phyloP scores from a whole-genome alignment of 495 filamentous ascomycete species.

The Penicillium dipodomyicola region DNA sequence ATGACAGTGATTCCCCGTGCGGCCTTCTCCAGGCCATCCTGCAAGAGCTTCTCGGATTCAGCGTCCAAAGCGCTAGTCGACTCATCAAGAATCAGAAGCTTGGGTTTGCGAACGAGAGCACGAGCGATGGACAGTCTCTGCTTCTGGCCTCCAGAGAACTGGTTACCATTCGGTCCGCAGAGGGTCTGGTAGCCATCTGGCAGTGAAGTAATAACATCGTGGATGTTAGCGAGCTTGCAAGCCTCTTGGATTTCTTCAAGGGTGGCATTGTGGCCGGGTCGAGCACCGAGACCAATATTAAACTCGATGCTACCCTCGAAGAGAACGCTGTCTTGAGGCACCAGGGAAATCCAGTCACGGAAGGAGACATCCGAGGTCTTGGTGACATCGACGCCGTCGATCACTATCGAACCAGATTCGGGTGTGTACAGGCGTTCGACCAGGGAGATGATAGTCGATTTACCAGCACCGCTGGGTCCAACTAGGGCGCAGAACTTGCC shows the following conservation, averaged over 20 bases:
- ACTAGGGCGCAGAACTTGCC: conserved; percentile 58
- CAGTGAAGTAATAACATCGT: conserved; percentile 54
- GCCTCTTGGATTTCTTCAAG: conserved; percentile 54
- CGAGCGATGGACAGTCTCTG: conserved; percentile 75
- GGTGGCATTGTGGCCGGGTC: conserved; percentile 38
- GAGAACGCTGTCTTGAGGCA: conserved; percentile 54
- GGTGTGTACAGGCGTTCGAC: conserved; percentile 57
- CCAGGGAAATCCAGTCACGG: conserved; percentile 51
- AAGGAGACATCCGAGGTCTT: conserved; percentile 33
- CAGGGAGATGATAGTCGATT: conserved; percentile 56
- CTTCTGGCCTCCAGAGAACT: conserved; percentile 73
- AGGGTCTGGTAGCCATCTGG: conserved; percentile 64
- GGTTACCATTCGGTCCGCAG: conserved; percentile 60
- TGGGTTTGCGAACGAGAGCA: conserved; percentile 69
- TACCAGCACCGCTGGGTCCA: conserved; percentile 57
- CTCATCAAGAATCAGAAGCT: conserved; percentile 73
- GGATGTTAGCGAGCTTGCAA: conserved; percentile 57
- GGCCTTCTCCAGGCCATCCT: conserved; percentile 64
- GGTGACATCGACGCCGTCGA: conserved; percentile 46
- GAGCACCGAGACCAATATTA: conserved; percentile 53
- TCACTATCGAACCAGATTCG: conserved; percentile 37
- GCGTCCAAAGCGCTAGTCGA: conserved; percentile 75
- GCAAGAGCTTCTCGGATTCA: conserved; percentile 67
- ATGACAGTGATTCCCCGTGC: conserved; percentile 71
- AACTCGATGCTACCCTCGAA: conserved; percentile 55